Base-by-base conservation (phyloP, 352 stramenopile species). In the Phytophthora quininea region DNA sequence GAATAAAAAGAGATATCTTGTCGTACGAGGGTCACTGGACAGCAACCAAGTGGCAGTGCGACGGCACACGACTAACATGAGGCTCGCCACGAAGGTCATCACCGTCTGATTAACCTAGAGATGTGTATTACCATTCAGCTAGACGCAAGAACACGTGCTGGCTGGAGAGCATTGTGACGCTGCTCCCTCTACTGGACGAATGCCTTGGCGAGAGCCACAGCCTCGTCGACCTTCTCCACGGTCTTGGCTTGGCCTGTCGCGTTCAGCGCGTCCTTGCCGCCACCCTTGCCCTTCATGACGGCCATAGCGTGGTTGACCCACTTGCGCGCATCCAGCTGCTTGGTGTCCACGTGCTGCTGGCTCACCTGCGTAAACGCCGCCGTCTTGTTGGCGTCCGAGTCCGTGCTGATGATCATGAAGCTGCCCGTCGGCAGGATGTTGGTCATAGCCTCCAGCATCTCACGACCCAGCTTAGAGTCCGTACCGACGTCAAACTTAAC, bases 401-500 rank as follows among this genome's bases (percentile, higher is more conserved):
- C 86, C 6, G 97, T 82, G 56, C 95, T 97, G 69, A 99, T 92
- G 69, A 98, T 97, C 62, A 97, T 90, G 58, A 98, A 93, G 63
- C 91, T 92, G 15, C 93, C 94, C 14, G 91, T 91, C 8, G 89
- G 88, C 46, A 93, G 74, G 35, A 89, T 71, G 19, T 78, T 73
- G 37, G 60, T 76, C 64, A 98, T 97, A 37, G 96, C 86, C 72
- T 99, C 97, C 33, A 98, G 86, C 67, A 99, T 92, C 65, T 98
- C 96, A 60, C 97, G 91, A 40, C 90, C 95, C 62, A 98, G 79
- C 78, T 99, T 99, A 12, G 91, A 93, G 76, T 98, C 92, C 38
- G 91, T 96, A 54, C 89, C 94, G 49, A 98, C 95, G 60, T 98
- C 92, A 11, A 99, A 84, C 64, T 96, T 93, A 48, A 98, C 72